Conservation (phyloP, 2,329 filamentous ascomycete genomes). For the Gliomastix tumulicola region DNA sequence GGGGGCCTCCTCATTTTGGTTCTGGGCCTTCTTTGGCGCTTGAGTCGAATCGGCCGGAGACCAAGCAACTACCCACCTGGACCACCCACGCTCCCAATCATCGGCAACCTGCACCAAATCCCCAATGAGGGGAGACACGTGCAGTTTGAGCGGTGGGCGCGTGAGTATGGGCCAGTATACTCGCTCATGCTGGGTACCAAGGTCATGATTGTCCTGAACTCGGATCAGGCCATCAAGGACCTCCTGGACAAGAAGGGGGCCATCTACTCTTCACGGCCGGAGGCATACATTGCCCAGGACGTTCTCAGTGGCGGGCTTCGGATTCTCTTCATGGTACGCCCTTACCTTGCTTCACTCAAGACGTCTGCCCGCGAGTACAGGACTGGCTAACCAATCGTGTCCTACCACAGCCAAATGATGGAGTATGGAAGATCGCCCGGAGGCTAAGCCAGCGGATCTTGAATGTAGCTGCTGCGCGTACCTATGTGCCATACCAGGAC, state of each 20-base stretch:
- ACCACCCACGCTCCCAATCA: slow-evolving; percentile 39
- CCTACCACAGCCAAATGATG: too few species aligned
- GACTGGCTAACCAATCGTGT: too few species aligned
- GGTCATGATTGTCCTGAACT: background rate
- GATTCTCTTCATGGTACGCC: slow-evolving; percentile 15
- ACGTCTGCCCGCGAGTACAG: background rate
- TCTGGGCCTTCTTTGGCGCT: background rate
- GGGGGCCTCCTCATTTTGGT: too few species aligned
- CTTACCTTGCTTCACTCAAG: background rate
- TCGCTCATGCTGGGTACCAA: slow-evolving; percentile 6
- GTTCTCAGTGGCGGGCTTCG: slow-evolving; percentile 17
- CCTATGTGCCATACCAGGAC: slow-evolving; percentile 27
- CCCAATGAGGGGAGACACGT: slow-evolving; percentile 30
- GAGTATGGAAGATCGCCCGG: background rate
- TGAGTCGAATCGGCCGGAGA: background rate
- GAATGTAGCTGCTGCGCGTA: slow-evolving; percentile 18
- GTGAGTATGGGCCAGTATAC: background rate
- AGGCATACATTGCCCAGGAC: slow-evolving; percentile 13
- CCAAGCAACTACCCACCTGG: slow-evolving; percentile 32
- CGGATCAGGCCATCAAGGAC: slow-evolving; percentile 34
- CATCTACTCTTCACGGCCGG: slow-evolving; percentile 40
- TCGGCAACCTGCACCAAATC: slow-evolving; percentile 46
- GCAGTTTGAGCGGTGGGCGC: slow-evolving; percentile 29
- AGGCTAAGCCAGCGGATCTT: background rate
- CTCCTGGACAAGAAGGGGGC: slow-evolving; percentile 40